Evolutionary conservation across 192 early-diverging fungal genomes (phyloP).

Genomic region (Paraglomus occultum): DNA sequence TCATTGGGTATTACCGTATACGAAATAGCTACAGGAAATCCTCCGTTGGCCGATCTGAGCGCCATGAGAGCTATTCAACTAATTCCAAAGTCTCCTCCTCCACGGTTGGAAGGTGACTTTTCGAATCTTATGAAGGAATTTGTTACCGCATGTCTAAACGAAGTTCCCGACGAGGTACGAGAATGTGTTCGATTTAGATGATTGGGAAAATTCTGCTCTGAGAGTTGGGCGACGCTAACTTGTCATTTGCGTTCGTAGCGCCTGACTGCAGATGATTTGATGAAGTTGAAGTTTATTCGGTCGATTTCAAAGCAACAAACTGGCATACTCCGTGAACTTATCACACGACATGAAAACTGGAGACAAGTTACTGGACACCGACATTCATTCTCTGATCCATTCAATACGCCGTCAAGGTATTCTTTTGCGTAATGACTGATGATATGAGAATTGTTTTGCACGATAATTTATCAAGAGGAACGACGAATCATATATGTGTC

Average conservation of each 20-base stretch:
- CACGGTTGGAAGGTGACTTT: constrained; percentile 77
- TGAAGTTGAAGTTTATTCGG: constrained; percentile 78
- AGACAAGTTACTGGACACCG: constrained; percentile 41
- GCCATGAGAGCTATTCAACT: constrained; percentile 86
- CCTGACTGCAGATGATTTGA: constrained; percentile 81
- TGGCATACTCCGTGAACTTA: constrained; percentile 59
- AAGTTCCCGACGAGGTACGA: constrained; percentile 76
- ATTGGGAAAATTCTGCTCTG: neutral
- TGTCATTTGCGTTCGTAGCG: constrained; percentile 49
- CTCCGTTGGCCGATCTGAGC: constrained; percentile 89
- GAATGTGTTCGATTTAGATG: neutral
- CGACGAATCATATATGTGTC: constrained; percentile 22
- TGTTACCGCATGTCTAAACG: constrained; percentile 78
- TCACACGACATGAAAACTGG: constrained; percentile 63
- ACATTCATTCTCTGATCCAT: constrained; percentile 26
- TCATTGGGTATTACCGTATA: constrained; percentile 98
- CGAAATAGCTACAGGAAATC: constrained; percentile 93
- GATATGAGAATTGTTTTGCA: neutral
- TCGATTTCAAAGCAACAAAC: constrained; percentile 51
- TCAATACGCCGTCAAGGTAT: constrained; percentile 26
- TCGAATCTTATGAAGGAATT: constrained; percentile 85
- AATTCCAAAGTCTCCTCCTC: constrained; percentile 80
- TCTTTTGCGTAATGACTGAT: too few relatives aligned
- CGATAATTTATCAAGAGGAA: constrained; percentile 15
- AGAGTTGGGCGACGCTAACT: neutral